A percentile compares a stretch with the other conserved stretches of the same genome.
phyloP scores from a whole-genome alignment of 2,329 filamentous ascomycete genomes.

The Epichloe brachyelytri region DNA sequence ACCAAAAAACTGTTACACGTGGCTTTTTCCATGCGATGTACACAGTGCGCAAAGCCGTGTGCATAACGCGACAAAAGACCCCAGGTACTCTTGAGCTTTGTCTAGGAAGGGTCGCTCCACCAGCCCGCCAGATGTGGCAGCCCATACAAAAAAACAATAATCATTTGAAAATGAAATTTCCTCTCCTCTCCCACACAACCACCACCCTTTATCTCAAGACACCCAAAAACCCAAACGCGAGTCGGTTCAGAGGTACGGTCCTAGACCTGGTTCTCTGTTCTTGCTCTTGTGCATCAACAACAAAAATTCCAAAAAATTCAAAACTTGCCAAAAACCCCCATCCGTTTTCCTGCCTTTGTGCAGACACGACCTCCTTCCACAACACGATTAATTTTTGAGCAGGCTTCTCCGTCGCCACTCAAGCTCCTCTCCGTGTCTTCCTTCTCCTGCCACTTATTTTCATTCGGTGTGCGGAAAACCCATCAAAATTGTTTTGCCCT shows the following conservation, averaged over 20 bases:
- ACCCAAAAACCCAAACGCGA: slow-evolving; percentile 29
- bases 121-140: slow-evolving; percentile 4
- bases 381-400: slow-evolving; percentile 7
- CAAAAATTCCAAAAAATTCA: slow-evolving; percentile 46
- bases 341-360: slow-evolving; percentile 18
- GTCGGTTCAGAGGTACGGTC: slow-evolving; percentile 43
- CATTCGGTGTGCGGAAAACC: background rate
- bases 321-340: slow-evolving; percentile 47
- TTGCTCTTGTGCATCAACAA: slow-evolving; percentile 38
- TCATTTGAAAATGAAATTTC: slow-evolving; percentile 23
- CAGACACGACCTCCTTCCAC: slow-evolving; percentile 13
- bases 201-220: slow-evolving; percentile 35
- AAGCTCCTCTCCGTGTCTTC: background rate
- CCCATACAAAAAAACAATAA: slow-evolving; percentile 21
- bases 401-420: slow-evolving; percentile 7
- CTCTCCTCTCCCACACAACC: slow-evolving; percentile 31
- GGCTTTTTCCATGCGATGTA: too few species aligned
- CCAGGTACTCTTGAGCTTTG: background rate
- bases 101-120: slow-evolving; percentile 11
- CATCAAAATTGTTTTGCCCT: background rate
- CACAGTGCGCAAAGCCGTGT: background rate
- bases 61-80: background rate
- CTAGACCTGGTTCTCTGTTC: slow-evolving; percentile 48
- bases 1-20: too few species aligned
- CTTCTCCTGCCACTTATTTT: slow-evolving; percentile 3